Conservation (phyloP, 2,329 filamentous ascomycete species). For the Diaporthe citrichinensis region DNA sequence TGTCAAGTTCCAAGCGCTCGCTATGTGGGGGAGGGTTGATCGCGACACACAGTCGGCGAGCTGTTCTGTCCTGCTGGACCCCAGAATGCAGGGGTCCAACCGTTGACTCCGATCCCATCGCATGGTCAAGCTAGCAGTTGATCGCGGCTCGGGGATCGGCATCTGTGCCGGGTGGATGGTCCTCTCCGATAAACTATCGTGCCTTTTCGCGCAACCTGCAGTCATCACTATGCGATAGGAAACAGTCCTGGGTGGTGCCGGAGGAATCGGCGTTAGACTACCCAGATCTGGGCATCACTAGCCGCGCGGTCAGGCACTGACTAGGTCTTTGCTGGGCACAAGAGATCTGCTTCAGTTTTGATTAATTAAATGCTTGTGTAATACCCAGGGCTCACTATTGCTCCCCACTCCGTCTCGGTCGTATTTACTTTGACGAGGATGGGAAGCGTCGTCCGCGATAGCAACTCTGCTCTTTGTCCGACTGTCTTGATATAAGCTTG, state of each 20-base stretch:
- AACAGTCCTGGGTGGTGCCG: neutral
- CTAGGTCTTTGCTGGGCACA: neutral
- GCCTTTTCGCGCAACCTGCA: too few species aligned
- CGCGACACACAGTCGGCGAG: neutral
- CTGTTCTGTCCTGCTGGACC: neutral
- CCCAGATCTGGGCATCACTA: neutral
- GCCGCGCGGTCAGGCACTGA: slow-evolving; percentile 13
- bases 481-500: neutral
- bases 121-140: neutral
- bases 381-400: neutral
- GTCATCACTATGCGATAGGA: neutral
- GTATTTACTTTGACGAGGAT: too few species aligned
- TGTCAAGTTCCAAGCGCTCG: neutral
- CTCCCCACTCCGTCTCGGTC: neutral
- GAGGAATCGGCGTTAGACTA: neutral
- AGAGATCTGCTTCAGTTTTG: neutral
- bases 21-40: neutral
- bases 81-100: neutral
- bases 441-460: neutral
- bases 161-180: neutral
- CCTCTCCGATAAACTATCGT: neutral
- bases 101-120: neutral
- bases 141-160: slow-evolving; percentile 8
- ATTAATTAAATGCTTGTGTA: neutral
- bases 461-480: neutral